These are phyloP conservation scores for Debaryomycetaceae sp. DNA, from an alignment of 1,139 yeast genomes.

Conservation along the genomic window DNA sequence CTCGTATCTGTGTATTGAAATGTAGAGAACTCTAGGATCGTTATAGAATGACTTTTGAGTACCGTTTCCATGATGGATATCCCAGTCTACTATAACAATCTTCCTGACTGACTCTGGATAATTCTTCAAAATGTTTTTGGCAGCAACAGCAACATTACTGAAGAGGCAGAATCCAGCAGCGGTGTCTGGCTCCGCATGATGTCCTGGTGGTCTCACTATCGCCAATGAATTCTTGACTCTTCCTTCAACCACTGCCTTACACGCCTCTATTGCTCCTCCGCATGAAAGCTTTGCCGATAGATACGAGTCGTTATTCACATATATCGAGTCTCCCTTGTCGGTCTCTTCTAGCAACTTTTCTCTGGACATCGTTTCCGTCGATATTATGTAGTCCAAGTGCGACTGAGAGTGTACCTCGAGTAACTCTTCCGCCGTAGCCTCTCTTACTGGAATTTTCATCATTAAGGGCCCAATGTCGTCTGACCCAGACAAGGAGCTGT, in stretches of 20 bases:
- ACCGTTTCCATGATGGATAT: conserved; percentile 97
- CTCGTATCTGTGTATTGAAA: conserved; percentile 90
- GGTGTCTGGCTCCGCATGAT: conserved; percentile 95
- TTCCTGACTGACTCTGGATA: conserved; percentile 87
- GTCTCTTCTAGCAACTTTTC: conserved; percentile 80
- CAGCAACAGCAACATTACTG: conserved; percentile 96
- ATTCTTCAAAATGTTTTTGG: conserved; percentile 72
- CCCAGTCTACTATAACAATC: conserved; percentile 93
- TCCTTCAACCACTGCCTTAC: conserved; percentile 93
- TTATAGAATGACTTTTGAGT: conserved; percentile 89
- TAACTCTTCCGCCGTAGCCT: conserved; percentile 84
- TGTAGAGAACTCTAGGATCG: conserved; percentile 87
- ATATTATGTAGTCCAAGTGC: conserved; percentile 71
- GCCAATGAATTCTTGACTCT: conserved; percentile 89
- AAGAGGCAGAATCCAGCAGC: conserved; percentile 98
- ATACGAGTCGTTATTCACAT: conserved; percentile 87
- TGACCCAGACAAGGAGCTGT: conserved; percentile 74
- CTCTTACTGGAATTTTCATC: conserved; percentile 86
- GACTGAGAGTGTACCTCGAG: conserved; percentile 79
- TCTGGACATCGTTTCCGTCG: conserved; percentile 75
- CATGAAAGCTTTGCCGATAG: conserved; percentile 88
- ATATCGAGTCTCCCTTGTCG: conserved; percentile 90
- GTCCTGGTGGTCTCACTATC: conserved; percentile 98
- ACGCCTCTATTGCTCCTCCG: conserved; percentile 96
- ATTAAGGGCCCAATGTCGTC: conserved; percentile 85